A percentile compares a stretch with the other conserved stretches of the same genome.
Evolutionary conservation across 345 rosid species (phyloP).

Genomic region (Clausena lansium): DNA sequence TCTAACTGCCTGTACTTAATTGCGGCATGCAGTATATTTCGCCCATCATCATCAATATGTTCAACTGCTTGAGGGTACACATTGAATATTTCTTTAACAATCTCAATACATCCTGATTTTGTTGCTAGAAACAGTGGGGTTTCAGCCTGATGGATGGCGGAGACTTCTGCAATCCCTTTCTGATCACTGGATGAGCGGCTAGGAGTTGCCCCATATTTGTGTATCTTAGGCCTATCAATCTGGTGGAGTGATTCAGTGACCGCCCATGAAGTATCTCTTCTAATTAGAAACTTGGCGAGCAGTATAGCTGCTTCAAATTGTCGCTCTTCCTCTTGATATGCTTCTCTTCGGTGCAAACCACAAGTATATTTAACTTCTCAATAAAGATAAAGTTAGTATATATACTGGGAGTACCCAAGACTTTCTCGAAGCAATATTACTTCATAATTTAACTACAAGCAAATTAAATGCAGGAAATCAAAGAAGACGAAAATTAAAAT

Average conservation of each 20-base stretch:
- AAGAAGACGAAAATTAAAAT: neutral
- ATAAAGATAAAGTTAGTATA: no score
- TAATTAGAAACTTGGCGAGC: constrained; percentile 17
- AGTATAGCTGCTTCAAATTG: neutral
- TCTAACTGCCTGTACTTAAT: constrained; percentile 12
- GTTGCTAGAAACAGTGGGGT: constrained; percentile 5
- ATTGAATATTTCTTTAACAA: constrained; percentile 11
- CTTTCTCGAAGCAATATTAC: no score
- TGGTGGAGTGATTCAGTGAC: neutral
- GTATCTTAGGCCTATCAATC: constrained; percentile 2
- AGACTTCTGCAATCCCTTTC: no score
- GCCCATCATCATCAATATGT: neutral
- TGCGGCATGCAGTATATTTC: constrained; percentile 26
- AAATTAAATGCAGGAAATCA: neutral
- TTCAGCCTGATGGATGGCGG: neutral
- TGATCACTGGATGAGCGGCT: no score
- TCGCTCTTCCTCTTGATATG: neutral
- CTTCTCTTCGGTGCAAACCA: neutral
- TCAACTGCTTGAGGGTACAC: neutral
- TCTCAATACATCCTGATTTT: constrained; percentile 8
- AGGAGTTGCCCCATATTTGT: neutral
- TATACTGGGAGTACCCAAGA: no score
- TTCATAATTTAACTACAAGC: neutral
- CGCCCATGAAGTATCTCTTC: constrained; percentile 21
- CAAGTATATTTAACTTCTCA: neutral